Conservation (phyloP, 306 rosid genomes). For the Quercus agrifolia region DNA sequence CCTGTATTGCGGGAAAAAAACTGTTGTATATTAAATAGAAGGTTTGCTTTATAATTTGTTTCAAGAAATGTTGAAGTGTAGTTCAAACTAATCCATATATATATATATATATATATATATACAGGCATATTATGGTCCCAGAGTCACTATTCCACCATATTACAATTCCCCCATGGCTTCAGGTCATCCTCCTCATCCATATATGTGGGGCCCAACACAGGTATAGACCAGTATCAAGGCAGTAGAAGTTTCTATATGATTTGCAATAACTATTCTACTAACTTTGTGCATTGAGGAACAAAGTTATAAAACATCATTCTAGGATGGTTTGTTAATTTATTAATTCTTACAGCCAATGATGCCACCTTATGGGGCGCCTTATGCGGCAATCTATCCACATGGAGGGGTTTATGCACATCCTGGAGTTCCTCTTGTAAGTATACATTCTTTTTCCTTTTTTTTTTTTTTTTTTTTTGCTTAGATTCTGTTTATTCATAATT, state of each 20-base stretch:
- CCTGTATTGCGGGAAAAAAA: neutral
- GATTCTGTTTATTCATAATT: neutral
- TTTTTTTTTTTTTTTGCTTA: neutral
- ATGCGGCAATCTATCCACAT: constrained; percentile 79
- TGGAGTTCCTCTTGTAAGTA: constrained; percentile 68
- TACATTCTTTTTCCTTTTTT: neutral
- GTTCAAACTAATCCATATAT: constrained; percentile 2
- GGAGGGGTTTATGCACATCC: constrained; percentile 91
- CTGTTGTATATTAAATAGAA: neutral
- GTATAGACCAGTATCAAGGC: constrained; percentile 32
- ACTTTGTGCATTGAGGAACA: constrained; percentile 4
- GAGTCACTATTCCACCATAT: constrained; percentile 77
- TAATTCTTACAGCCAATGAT: constrained; percentile 71
- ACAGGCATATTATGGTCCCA: constrained; percentile 93
- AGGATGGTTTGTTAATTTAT: constrained; percentile 19
- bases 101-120: neutral
- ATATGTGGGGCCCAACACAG: constrained; percentile 98
- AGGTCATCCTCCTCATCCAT: constrained; percentile 89
- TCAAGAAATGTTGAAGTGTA: constrained; percentile 10
- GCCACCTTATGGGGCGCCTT: constrained; percentile 85
- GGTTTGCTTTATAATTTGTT: neutral
- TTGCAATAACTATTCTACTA: neutral
- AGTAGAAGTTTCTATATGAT: constrained; percentile 12
- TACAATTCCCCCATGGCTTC: constrained; percentile 71
- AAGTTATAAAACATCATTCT: neutral